Percentiles rank a stretch among this genome's conserved stretches.
phyloP scores from a whole-genome alignment of 75 land plant species.

The Azolla pinnata region DNA sequence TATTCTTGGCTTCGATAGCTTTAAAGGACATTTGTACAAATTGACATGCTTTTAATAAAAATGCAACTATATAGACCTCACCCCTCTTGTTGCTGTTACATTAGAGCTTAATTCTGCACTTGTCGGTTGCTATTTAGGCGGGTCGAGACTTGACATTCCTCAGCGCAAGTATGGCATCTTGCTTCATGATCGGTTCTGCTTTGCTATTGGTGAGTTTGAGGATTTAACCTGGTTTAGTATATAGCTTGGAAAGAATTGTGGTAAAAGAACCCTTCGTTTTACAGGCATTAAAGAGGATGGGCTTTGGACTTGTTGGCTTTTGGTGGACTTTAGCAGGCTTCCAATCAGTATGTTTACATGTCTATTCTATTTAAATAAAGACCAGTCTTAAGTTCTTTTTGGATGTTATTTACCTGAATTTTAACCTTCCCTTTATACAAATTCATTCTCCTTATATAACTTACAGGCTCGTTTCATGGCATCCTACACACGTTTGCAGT shows the following conservation, averaged over 20 bases:
- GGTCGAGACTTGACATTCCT: slow-evolving; percentile 65
- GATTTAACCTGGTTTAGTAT: not conserved
- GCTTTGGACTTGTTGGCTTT: slow-evolving; percentile 55
- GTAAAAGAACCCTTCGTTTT: no score
- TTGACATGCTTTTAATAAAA: not conserved
- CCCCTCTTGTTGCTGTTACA: no score
- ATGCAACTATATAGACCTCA: no score
- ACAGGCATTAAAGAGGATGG: slow-evolving; percentile 41
- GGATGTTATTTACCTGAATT: not conserved
- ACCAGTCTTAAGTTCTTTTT: not conserved
- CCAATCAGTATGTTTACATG: slow-evolving; percentile 53
- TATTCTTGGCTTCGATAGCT: not conserved
- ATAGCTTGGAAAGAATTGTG: no score
- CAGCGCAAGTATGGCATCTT: slow-evolving; percentile 59
- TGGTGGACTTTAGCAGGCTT: slow-evolving; percentile 72
- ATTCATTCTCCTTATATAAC: not conserved
- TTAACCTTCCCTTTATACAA: not conserved
- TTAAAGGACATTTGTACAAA: no score
- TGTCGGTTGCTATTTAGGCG: slow-evolving; percentile 33
- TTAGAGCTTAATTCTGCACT: no score
- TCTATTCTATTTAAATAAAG: not conserved
- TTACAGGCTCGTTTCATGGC: slow-evolving; percentile 4
- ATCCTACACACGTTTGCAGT: not conserved
- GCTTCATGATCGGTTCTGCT: slow-evolving; percentile 49
- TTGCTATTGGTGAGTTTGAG: slow-evolving; percentile 51